Base-by-base conservation (phyloP, 331 rosid species). In the Ulmus americana region DNA sequence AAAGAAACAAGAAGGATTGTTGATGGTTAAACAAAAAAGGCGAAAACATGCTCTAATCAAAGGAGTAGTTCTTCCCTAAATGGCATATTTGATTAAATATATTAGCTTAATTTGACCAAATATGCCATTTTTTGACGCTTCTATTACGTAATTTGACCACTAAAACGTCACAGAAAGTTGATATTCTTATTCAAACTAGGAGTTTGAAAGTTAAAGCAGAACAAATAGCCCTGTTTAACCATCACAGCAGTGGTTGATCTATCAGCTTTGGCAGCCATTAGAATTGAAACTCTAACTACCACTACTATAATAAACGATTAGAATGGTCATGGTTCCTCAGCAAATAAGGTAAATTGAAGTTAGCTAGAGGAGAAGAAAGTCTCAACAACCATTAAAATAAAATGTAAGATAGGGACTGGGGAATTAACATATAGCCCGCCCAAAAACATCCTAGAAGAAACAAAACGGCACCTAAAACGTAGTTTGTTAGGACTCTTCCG, bases 231-330 rank as follows among this genome's bases (percentile, higher is more conserved):
- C 35, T 28, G 35, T 2, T 28, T 28, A 28, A 28, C 35, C 22
- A 59, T 40, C 2, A 2, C 63, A 10, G 79, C 78, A 9, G 42
- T 70, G 6, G 46, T 49, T 11, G 9, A 54, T 39, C 77, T 68
- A 6, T 39, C 22, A 0, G 54, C 62, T 46, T 50, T 63, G 39
- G 80, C 79, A 28, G 35, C 35, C 35, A 28, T 28, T 28, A 28
- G 35, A 28, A 28, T 28, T 28, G 35, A 28, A 28, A 3, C 35
- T 28, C 35, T 28, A 28, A 28, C 35, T 28, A 28, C 35, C 35
- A 28, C 35, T 28, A 28, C 3, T 2, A 28, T 28, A 28, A 28
- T 28, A 28, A 28, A 28, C 35, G 35, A 28, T 49, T 13, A 49
- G 22, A n/a, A 10, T 12, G 47, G 8, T 4, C 61, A 42, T 49